Percentiles rank a stretch among this genome's conserved stretches.
Evolutionary conservation across 108 stramenopile genomes (phyloP).

Genomic region (Ochromonas danica): DNA sequence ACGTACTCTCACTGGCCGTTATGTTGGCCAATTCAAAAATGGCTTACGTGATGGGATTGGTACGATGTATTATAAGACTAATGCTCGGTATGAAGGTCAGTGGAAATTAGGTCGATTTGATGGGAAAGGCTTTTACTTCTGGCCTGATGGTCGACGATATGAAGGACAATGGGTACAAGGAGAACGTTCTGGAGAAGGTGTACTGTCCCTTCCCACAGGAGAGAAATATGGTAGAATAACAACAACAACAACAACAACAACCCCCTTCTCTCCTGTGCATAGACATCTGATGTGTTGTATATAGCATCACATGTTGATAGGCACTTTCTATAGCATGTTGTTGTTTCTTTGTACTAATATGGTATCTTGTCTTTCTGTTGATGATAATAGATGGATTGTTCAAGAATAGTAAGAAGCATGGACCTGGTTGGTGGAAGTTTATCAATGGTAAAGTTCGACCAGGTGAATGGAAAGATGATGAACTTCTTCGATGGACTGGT

Average conservation of each 20-base stretch:
- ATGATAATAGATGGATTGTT: conserved; percentile 10
- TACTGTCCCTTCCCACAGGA: conserved; percentile 8
- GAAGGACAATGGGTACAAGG: conserved; percentile 34
- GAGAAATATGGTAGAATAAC: conserved; percentile 20
- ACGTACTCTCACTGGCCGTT: not conserved
- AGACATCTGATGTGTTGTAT: too few relatives aligned
- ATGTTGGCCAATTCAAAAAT: conserved; percentile 5
- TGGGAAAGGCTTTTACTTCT: conserved; percentile 30
- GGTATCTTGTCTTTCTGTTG: too few relatives aligned
- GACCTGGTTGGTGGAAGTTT: conserved; percentile 22
- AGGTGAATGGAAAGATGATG: conserved; percentile 35
- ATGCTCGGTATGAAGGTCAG: conserved; percentile 29
- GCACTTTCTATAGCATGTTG: too few relatives aligned
- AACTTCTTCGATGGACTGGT: conserved; percentile 11
- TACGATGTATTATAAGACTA: conserved; percentile 3
- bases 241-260: too few relatives aligned
- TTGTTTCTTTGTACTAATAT: too few relatives aligned
- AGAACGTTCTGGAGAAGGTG: conserved; percentile 18
- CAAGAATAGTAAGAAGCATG: conserved; percentile 25
- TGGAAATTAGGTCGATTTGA: conserved; percentile 17
- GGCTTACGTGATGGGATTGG: conserved; percentile 24
- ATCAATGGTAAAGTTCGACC: conserved; percentile 21
- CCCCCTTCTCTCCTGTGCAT: too few relatives aligned
- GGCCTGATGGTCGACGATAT: conserved; percentile 19
- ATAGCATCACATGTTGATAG: too few relatives aligned